These are phyloP conservation scores for Chrysochromulina parva DNA, from an alignment of 78 protist species.

Conservation along the genomic window DNA sequence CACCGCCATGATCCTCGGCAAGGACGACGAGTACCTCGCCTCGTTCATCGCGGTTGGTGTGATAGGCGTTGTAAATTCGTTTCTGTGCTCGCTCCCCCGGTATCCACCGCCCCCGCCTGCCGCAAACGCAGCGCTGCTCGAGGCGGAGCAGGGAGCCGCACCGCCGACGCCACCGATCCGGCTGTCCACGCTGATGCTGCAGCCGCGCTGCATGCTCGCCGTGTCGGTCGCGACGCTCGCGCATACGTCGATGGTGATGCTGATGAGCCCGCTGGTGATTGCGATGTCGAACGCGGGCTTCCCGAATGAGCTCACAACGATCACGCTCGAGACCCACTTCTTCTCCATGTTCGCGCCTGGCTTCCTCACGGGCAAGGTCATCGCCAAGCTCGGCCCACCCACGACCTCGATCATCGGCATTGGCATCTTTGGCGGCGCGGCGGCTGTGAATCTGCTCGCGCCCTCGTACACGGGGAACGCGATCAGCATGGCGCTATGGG, in stretches of 20 bases:
- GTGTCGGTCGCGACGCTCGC: not conserved
- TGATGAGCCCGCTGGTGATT: not conserved
- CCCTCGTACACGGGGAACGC: not conserved
- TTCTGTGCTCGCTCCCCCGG: no score
- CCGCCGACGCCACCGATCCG: no score
- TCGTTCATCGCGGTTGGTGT: not conserved
- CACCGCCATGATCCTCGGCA: not conserved
- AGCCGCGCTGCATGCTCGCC: not conserved
- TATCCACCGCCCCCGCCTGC: no score
- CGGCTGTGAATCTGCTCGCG: not conserved
- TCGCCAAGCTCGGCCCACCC: not conserved
- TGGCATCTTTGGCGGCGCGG: not conserved
- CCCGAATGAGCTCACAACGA: not conserved
- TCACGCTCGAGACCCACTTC: not conserved
- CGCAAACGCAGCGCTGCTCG: no score
- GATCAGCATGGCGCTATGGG: not conserved
- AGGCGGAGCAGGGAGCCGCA: no score
- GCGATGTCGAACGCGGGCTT: not conserved
- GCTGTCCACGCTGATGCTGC: not conserved
- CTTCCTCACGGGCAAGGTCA: not conserved
- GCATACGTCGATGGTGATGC: not conserved
- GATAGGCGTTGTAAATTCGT: not conserved
- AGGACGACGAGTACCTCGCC: not conserved
- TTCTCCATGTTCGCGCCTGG: not conserved
- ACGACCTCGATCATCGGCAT: not conserved